phyloP scores from a whole-genome alignment of 1,284 basidiomycete species.

The Megacollybia platyphylla region DNA sequence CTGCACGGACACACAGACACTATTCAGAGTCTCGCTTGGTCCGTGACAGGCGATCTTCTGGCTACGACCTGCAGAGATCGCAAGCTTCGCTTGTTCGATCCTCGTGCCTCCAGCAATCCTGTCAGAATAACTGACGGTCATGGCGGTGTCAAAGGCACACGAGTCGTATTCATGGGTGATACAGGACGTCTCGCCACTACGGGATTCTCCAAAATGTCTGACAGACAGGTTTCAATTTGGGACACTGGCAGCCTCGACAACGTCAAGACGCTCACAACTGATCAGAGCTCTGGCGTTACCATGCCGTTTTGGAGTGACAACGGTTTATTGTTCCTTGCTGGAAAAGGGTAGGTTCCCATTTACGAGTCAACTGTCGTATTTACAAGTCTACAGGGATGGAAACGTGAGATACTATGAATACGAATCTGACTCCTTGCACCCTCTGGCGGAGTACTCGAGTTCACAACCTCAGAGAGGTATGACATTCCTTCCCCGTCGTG shows the following conservation, averaged over 20 bases:
- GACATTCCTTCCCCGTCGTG: conserved; percentile 88
- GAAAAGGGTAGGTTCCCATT: conserved; percentile 10
- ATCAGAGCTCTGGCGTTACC: conserved; percentile 84
- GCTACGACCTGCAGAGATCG: conserved; percentile 83
- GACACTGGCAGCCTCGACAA: conserved; percentile 63
- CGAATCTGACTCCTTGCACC: conserved; percentile 69
- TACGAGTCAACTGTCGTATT: conserved; percentile 1
- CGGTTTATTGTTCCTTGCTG: conserved; percentile 85
- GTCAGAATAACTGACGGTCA: conserved; percentile 82
- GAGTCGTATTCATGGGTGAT: conserved; percentile 88
- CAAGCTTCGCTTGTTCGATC: conserved; percentile 87
- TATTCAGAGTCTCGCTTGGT: conserved; percentile 82
- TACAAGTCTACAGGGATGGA: conserved; percentile 73
- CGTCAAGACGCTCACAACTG: conserved; percentile 68
- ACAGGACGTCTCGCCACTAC: conserved; percentile 84
- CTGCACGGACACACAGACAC: conserved; percentile 78
- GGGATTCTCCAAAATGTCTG: conserved; percentile 91
- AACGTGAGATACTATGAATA: conserved; percentile 96
- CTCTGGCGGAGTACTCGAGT: conserved; percentile 82
- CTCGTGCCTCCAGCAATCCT: conserved; percentile 67
- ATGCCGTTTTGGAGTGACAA: conserved; percentile 99
- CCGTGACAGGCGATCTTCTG: conserved; percentile 67
- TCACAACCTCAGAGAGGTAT: conserved; percentile 91
- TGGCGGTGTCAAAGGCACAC: conserved; percentile 86
- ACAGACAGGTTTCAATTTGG: conserved; percentile 84